Evolutionary conservation across 352 stramenopile species (phyloP).

Genomic region (Aphanomyces astaci): DNA sequence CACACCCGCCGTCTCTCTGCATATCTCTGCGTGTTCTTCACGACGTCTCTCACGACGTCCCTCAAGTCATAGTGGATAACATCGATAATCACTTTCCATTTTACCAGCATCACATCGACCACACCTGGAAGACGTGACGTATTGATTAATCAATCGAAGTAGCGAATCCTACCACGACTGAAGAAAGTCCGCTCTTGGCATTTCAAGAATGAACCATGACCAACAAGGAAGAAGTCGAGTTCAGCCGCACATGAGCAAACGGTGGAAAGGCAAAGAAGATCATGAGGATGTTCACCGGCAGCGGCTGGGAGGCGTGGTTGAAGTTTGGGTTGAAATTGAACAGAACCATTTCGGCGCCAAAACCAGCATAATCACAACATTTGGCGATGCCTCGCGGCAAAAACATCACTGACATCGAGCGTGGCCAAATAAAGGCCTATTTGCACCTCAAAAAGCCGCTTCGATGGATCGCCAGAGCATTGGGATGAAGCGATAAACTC

Average conservation of each 20-base stretch:
- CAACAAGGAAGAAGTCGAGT: not conserved
- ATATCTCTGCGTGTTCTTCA: no score
- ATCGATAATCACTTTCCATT: not conserved
- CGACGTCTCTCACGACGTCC: no score
- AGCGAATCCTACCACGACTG: not conserved
- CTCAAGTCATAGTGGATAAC: no score
- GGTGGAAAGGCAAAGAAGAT: not conserved
- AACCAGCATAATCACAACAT: no score
- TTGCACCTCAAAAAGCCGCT: no score
- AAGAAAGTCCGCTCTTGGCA: not conserved
- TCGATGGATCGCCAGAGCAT: no score
- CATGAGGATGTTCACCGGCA: not conserved
- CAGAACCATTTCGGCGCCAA: no score
- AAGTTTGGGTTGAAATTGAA: not conserved
- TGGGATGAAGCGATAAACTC: no score
- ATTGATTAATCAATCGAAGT: not conserved
- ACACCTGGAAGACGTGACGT: not conserved
- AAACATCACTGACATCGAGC: no score
- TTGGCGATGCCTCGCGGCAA: no score
- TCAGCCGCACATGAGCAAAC: not conserved
- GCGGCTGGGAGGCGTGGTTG: not conserved
- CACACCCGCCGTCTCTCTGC: no score
- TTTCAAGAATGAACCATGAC: not conserved
- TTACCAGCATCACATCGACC: not conserved
- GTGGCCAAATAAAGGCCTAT: no score